These are phyloP conservation scores for Leccinum subrobustum DNA, from an alignment of 1,284 basidiomycete species.

Conservation along the genomic window DNA sequence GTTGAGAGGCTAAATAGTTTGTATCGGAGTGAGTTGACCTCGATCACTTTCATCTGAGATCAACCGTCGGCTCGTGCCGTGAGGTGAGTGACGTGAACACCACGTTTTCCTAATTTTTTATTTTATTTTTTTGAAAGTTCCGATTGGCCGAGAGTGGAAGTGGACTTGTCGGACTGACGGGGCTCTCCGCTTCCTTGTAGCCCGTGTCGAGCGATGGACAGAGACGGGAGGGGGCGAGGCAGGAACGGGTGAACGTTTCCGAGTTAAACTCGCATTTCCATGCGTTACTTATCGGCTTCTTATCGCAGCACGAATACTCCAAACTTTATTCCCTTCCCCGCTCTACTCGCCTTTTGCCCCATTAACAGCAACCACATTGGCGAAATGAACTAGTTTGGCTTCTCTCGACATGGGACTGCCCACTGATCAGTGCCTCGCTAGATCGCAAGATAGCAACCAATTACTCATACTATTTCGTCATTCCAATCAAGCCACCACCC, in stretches of 20 bases:
- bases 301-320: conserved; percentile 18
- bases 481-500: background rate
- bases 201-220: background rate
- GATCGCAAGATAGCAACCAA: conserved; percentile 24
- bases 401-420: conserved; percentile 16
- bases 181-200: background rate
- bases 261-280: background rate
- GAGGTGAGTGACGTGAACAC: conserved; percentile 28
- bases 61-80: conserved; percentile 23
- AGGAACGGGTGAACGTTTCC: conserved; percentile 4
- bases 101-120: conserved; percentile 22
- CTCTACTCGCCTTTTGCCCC: conserved; percentile 21
- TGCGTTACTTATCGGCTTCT: conserved; percentile 21
- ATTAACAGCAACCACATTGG: conserved; percentile 14
- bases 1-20: conserved; percentile 14
- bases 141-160: background rate
- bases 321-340: conserved; percentile 28
- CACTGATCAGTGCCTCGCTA: conserved; percentile 5
- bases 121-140: conserved; percentile 1
- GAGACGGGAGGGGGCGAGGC: background rate
- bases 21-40: conserved; percentile 5
- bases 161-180: background rate
- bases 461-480: conserved; percentile 21
- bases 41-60: conserved; percentile 34
- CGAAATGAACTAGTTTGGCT: conserved; percentile 30